These are phyloP conservation scores for Termitomyces sp. DNA, from an alignment of 768 basidiomycete species.

Conservation along the genomic window DNA sequence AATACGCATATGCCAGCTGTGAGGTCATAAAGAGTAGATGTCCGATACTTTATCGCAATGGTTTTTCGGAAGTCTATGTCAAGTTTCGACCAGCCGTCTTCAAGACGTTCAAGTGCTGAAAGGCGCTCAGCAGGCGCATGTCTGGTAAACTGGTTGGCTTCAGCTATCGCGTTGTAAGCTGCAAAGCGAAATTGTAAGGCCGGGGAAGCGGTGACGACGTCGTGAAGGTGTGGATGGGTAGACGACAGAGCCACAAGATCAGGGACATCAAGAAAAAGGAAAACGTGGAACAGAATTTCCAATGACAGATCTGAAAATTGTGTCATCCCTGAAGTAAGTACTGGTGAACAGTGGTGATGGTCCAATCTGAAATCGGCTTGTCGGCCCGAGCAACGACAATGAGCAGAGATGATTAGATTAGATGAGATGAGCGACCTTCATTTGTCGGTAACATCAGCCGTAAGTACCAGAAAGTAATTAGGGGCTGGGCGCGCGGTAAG, in stretches of 20 bases:
- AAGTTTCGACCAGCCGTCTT: background rate
- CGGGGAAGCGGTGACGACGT: background rate
- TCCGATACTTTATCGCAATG: background rate
- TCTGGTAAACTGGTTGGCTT: background rate
- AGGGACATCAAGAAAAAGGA: background rate
- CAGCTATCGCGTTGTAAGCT: background rate
- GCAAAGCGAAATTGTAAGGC: background rate
- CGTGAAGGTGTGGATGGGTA: background rate
- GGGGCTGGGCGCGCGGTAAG: too few relatives aligned
- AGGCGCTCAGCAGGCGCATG: background rate
- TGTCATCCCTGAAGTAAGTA: background rate
- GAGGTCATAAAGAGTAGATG: conserved; percentile 4
- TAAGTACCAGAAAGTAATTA: background rate
- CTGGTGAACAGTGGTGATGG: background rate
- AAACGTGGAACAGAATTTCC: background rate
- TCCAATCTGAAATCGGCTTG: background rate
- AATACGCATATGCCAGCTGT: background rate
- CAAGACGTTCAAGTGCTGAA: background rate
- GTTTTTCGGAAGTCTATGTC: background rate
- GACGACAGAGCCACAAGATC: background rate
- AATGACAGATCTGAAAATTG: background rate
- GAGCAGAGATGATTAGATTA: background rate
- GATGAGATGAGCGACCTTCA: background rate
- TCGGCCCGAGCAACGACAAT: background rate
- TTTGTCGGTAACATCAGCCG: background rate